phyloP scores from a whole-genome alignment of 768 basidiomycete species.

The Russula brevipes region DNA sequence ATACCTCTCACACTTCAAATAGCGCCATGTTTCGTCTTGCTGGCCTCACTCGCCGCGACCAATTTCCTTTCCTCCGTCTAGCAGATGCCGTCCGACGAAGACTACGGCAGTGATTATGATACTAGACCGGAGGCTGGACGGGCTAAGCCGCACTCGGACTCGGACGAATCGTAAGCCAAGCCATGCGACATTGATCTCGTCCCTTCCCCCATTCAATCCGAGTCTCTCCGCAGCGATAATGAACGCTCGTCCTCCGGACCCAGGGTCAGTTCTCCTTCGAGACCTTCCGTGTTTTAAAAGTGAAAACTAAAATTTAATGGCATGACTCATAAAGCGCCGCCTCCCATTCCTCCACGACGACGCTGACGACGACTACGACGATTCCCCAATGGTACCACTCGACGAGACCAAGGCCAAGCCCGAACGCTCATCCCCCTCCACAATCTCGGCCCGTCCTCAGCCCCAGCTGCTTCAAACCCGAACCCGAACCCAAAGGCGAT shows the following conservation, averaged over 20 bases:
- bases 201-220: too few relatives aligned
- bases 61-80: neutral
- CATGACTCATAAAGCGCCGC: neutral
- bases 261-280: neutral
- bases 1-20: constrained; percentile 3
- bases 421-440: neutral
- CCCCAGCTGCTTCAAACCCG: neutral
- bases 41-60: neutral
- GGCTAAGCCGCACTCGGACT: constrained; percentile 7
- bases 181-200: neutral
- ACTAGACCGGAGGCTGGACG: constrained; percentile 19
- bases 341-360: constrained; percentile 3
- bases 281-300: neutral
- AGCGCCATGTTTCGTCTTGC: neutral
- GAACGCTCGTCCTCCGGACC: neutral
- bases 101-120: constrained; percentile 22
- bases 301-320: too few relatives aligned
- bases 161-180: constrained; percentile 21
- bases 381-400: neutral
- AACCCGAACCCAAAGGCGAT: neutral
- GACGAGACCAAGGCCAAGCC: neutral
- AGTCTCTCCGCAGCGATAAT: neutral
- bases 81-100: constrained; percentile 12
- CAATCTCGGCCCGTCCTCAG: neutral
- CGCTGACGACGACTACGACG: constrained; percentile 7